Evolutionary conservation across 805 yeast genomes (phyloP), one percentile per base, ranked within the genome.

Genomic region (Suhomyces canberraensis): DNA sequence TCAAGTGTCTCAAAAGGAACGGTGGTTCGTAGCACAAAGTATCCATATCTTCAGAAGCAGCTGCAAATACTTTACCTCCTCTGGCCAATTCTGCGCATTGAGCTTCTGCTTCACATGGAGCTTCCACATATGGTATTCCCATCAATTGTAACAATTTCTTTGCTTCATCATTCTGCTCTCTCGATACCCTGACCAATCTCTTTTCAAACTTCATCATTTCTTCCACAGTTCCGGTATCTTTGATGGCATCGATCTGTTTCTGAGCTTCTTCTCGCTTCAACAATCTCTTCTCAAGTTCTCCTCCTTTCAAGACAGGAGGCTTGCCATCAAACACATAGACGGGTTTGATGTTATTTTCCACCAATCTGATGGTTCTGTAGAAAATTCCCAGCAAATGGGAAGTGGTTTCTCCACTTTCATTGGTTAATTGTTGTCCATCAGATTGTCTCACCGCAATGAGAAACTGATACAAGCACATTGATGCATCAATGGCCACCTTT

Each of bases 41-140:
- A 63, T 93, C 98, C 98, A 93, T 93, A 77, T 93, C 98, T 59
- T 93, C 98, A 4, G 95, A 84, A 1, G 97, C 98, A 3, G 98
- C 96, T 7, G 95, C 98, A 56, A 81, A 93, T 0, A 91, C 98
- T 54, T 88, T 89, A 2, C 96, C 97, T 9, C 79, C 76, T 40
- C 79, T 76, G 3, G 97, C 97, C 32, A 93, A 64, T 45, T 80
- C 93, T 0, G 98, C 98, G 69, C 98, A 93, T 53, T 93, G 98
- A 0, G 98, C 96, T 59, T 93, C 99, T 2, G 99, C 99, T 61
- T 93, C 99, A 57, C 96, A 83, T 1, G 99, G 98, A 0, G 98
- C 98, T 37, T 79, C 80, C 4, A 93, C 84, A 50, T 69, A 86
- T 2, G 99, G 99, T 33, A 93, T 84, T 0, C 99, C 99, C 99